These are phyloP conservation scores for Arbutus unedo DNA, from an alignment of 148 eudicot genomes.

Conservation along the genomic window DNA sequence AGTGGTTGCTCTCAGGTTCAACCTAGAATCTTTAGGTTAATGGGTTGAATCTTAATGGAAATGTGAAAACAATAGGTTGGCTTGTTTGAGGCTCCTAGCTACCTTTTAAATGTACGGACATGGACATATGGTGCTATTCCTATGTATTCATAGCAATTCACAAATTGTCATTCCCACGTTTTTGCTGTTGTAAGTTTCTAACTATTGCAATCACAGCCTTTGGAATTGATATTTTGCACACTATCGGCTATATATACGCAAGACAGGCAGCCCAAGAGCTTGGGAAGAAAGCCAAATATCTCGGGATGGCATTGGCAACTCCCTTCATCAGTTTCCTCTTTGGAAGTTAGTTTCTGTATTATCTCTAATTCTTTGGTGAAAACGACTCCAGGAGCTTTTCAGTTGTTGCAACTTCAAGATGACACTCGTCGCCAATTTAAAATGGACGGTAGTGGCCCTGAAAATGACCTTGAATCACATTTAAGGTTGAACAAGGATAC, in stretches of 20 bases:
- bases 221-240: slow-evolving; percentile 67
- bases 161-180: background rate
- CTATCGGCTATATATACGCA: slow-evolving; percentile 86
- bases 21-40: background rate
- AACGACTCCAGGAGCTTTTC: slow-evolving; percentile 66
- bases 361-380: slow-evolving; percentile 2
- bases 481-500: slow-evolving; percentile 60
- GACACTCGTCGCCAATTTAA: slow-evolving; percentile 59
- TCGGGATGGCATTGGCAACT: slow-evolving; percentile 65
- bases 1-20: background rate
- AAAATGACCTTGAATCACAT: slow-evolving; percentile 66
- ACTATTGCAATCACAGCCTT: slow-evolving; percentile 48
- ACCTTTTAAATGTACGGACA: background rate
- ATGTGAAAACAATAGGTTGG: background rate
- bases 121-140: background rate
- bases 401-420: slow-evolving; percentile 90
- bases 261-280: slow-evolving; percentile 96
- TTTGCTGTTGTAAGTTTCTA: background rate
- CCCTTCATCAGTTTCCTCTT: background rate
- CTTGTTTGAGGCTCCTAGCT: background rate
- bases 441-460: slow-evolving; percentile 62
- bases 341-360: background rate
- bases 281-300: slow-evolving; percentile 83
- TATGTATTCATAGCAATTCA: background rate
- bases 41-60: background rate